Conservation (phyloP, 768 basidiomycete genomes). For the Lactifluus pinguis region DNA sequence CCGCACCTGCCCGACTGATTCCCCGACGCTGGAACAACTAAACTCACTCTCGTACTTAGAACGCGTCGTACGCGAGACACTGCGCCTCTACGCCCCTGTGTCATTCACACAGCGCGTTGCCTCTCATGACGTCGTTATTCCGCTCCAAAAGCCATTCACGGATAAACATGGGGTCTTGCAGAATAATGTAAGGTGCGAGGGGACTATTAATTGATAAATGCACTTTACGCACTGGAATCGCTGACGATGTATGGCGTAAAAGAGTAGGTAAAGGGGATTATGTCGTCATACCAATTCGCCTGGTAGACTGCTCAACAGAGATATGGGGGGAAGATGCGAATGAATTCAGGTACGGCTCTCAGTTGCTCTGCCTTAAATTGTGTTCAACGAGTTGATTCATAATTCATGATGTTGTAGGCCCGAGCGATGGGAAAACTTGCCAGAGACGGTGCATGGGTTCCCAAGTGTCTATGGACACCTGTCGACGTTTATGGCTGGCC, state of each 20-base stretch:
- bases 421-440: conserved; percentile 17
- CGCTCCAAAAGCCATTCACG: conserved; percentile 21
- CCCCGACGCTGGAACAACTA: conserved; percentile 24
- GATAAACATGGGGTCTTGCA: conserved; percentile 16
- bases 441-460: conserved; percentile 7
- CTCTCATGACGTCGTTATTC: conserved; percentile 24
- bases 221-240: too few species aligned
- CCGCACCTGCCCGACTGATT: conserved; percentile 12
- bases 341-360: conserved; percentile 21
- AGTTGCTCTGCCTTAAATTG: too few species aligned
- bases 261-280: conserved; percentile 17
- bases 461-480: conserved; percentile 19
- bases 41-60: conserved; percentile 28
- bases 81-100: conserved; percentile 15
- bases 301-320: conserved; percentile 22
- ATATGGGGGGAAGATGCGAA: conserved; percentile 29
- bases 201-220: too few species aligned
- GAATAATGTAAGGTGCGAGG: conserved; percentile 15
- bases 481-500: not conserved
- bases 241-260: not conserved
- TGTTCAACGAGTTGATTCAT: not conserved
- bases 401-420: conserved; percentile 1
- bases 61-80: conserved; percentile 24
- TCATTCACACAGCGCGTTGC: conserved; percentile 21
- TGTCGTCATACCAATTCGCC: conserved; percentile 21